These are phyloP conservation scores for Populus trichocarpa DNA, from an alignment of 441 rosid species.

Conservation along the genomic window DNA sequence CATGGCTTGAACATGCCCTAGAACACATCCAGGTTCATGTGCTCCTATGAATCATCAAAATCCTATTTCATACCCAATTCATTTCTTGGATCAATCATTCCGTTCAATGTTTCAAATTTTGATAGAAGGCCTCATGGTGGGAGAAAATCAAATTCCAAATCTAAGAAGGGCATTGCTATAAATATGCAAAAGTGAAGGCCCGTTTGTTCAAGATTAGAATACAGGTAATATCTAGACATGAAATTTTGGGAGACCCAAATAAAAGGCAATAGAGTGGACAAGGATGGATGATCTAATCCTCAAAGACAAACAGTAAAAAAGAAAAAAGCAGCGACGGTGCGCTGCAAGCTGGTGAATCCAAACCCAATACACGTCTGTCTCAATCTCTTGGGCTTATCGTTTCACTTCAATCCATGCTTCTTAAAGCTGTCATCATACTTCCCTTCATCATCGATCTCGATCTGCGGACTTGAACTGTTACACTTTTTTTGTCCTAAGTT, in stretches of 20 bases:
- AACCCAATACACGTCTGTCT: neutral
- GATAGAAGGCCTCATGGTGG: neutral
- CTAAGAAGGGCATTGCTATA: neutral
- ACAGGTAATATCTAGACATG: neutral
- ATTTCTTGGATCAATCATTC: neutral
- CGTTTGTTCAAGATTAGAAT: neutral
- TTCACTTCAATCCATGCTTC: neutral
- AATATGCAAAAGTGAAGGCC: neutral
- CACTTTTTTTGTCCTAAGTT: neutral
- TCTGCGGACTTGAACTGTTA: neutral
- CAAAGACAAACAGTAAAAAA: neutral
- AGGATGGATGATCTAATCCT: neutral
- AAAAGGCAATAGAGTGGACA: neutral
- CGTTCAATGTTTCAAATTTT: neutral
- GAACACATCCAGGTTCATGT: slow-evolving; percentile 22
- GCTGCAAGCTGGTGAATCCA: slow-evolving; percentile 23
- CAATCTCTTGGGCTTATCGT: neutral
- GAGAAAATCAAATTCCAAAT: neutral
- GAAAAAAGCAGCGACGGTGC: slow-evolving; percentile 30
- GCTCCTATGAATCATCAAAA: neutral
- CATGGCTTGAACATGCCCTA: slow-evolving; percentile 2
- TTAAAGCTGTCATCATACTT: neutral
- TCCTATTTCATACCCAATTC: neutral
- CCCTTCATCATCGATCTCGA: neutral
- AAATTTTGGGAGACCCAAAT: no score